Conservation (phyloP, 75 land plant genomes). For the Sequoiadendron giganteum region DNA sequence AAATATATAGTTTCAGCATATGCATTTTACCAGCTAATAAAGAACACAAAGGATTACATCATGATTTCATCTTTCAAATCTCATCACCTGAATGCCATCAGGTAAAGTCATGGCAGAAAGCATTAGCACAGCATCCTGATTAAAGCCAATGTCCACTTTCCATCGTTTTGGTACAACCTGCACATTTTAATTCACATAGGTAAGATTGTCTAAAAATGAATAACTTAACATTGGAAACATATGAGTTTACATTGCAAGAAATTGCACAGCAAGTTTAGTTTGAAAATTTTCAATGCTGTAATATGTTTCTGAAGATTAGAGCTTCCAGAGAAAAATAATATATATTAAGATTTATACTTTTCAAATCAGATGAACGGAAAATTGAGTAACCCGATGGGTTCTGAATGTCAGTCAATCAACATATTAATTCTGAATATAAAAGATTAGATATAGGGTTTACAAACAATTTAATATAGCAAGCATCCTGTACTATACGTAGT, state of each 20-base stretch:
- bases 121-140: conserved; percentile 90
- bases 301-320: not conserved
- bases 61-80: not conserved
- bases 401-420: not conserved
- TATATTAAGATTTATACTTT: not conserved
- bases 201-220: conserved; percentile 1
- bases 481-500: no score
- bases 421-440: no score
- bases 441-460: no score
- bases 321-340: not conserved
- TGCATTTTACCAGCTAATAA: not conserved
- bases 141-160: conserved; percentile 82
- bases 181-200: conserved; percentile 2
- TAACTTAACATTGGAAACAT: not conserved
- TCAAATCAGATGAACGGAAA: not conserved
- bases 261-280: not conserved
- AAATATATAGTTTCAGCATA: not conserved
- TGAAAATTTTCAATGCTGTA: not conserved
- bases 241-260: not conserved
- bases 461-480: not conserved
- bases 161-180: conserved; percentile 87
- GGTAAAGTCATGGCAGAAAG: conserved; percentile 97
- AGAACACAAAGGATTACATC: not conserved
- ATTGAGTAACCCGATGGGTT: not conserved
- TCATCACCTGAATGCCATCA: conserved; percentile 91